A percentile compares a stretch with the other conserved stretches of the same genome.
Conservation (phyloP, 495 filamentous ascomycete species). For the Thozetella sp. region DNA sequence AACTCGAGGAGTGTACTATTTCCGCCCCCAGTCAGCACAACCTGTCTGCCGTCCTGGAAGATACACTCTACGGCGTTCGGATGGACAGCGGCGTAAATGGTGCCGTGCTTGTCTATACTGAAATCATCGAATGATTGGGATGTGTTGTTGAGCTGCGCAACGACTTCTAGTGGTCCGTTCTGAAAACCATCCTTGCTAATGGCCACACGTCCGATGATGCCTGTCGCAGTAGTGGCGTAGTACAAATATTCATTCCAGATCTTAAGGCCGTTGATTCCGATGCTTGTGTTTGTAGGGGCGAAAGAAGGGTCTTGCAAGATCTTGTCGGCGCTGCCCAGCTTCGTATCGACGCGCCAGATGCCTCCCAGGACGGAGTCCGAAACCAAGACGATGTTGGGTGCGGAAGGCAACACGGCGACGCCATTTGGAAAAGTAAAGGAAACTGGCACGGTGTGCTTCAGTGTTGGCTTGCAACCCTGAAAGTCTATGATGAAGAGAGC, state of each 20-base stretch:
- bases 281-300: neutral
- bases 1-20: too few species aligned
- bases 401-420: neutral
- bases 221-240: neutral
- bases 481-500: neutral
- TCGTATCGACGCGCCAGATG: neutral
- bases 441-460: neutral
- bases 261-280: neutral
- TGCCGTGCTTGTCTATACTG: too few species aligned
- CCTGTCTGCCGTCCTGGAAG: too few species aligned
- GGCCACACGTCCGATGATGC: neutral
- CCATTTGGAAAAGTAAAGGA: neutral
- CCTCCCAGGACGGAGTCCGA: neutral
- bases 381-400: neutral
- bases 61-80: too few species aligned
- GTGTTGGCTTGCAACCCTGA: neutral
- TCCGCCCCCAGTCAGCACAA: too few species aligned
- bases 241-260: neutral
- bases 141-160: neutral
- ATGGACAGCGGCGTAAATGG: too few species aligned
- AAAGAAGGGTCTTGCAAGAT: neutral
- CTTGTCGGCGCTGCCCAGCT: neutral
- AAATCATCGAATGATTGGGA: neutral
- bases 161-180: neutral
- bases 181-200: neutral